Evolutionary conservation across 371 early-diverging fungal genomes (phyloP), one percentile per base, ranked within the genome.

Genomic region (Smittium mucronatum): DNA sequence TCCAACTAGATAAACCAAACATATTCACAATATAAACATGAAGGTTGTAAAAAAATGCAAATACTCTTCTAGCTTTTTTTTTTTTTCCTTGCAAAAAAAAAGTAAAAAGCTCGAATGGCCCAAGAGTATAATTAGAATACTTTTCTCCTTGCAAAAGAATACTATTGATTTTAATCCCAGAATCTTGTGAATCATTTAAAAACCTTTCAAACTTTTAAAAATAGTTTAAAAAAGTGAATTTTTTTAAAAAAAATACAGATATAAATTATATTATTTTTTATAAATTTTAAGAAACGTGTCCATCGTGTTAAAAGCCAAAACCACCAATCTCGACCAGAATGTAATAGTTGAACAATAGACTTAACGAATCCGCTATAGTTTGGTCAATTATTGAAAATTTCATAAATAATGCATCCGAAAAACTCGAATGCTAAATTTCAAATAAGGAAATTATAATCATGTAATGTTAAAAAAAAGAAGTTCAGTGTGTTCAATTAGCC

Each of bases 291-390:
- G 5, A 26, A 30, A 64, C 64, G 15, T 33, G 47, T 16, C 89
- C 86, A 72, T 98, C 95, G 75, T 97, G 97, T 1, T 92, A 89
- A 70, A 88, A 86, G 79, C 93, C 89, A 59, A 91, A 90, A 0
- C 98, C 97, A 67, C 86, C 85, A 2, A 94, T 97, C 79, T 98
- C 98, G 66, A 98, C 81, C 67, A 98, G 81, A 8, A 95, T 89
- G 71, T 93, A 93, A 78, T 95, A 98, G 2, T 83, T 81, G 35
- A 80, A 80, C 66, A 93, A 89, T 47, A 81, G 76, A 67, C 86
- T 78, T 58, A 92, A 88, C 71, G 95, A 84, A 61, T 82, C 78
- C 57, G 69, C 64, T 26, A 75, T 69, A 21, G 2, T 60, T 34
- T 71, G 69, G 65, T 73, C 72, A 57, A 71, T n/a, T 8, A 79